phyloP scores from a whole-genome alignment of 2,329 filamentous ascomycete species.

The Botryotinia calthae region DNA sequence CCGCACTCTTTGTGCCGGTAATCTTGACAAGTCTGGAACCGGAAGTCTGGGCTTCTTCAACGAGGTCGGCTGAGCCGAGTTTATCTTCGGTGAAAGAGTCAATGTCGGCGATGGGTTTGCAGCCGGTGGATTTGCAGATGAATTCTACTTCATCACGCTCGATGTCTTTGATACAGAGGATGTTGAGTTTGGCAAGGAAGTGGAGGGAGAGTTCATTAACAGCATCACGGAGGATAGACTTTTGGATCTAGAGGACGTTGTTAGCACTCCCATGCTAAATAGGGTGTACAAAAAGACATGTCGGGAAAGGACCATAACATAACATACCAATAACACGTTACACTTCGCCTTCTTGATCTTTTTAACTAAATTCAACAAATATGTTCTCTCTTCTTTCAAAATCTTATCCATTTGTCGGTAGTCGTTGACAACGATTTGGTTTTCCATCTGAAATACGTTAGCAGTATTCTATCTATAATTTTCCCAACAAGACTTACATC shows the following conservation, averaged over 20 bases:
- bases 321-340: constrained; percentile 60
- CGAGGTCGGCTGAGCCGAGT: constrained; percentile 85
- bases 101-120: constrained; percentile 97
- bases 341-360: constrained; percentile 99
- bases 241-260: constrained; percentile 76
- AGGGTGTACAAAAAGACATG: not conserved
- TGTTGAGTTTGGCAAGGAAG: constrained; percentile 96
- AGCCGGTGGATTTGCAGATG: constrained; percentile 97
- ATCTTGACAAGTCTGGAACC: constrained; percentile 94
- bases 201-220: constrained; percentile 97
- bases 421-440: constrained; percentile 98
- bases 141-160: constrained; percentile 99
- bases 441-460: constrained; percentile 74
- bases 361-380: constrained; percentile 98
- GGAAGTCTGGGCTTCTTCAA: constrained; percentile 85
- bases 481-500: constrained; percentile 59
- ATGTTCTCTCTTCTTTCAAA: constrained; percentile 96
- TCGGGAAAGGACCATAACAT: not conserved
- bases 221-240: constrained; percentile 94
- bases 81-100: constrained; percentile 99
- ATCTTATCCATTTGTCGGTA: constrained; percentile 99
- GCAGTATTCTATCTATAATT: not conserved
- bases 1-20: constrained; percentile 78
- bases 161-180: constrained; percentile 94
- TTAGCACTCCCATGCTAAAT: not conserved